Evolutionary conservation across 1,284 basidiomycete genomes (phyloP).

Genomic region (Cryptococcus jaspeensis): DNA sequence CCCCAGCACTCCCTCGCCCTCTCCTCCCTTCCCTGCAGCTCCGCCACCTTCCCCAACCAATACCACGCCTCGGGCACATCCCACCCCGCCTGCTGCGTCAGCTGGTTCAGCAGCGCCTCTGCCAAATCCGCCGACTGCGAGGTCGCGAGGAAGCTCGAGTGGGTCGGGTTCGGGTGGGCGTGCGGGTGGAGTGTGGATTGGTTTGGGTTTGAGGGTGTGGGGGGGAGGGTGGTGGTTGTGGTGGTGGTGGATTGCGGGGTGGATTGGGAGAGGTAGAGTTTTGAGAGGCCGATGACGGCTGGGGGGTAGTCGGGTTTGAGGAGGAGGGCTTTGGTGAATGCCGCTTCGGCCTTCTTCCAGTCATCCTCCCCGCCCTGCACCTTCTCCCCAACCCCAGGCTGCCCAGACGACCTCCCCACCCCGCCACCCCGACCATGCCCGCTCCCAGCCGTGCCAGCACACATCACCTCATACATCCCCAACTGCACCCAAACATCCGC

Average conservation of each 20-base stretch:
- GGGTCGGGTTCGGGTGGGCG: neutral
- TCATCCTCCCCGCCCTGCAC: neutral
- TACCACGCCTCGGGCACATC: constrained; percentile 91
- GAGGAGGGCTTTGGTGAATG: constrained; percentile 80
- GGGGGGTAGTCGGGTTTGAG: constrained; percentile 72
- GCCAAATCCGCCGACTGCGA: constrained; percentile 59
- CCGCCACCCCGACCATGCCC: neutral
- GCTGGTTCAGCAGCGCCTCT: constrained; percentile 59
- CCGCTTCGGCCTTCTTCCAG: constrained; percentile 44
- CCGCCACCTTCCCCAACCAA: constrained; percentile 74
- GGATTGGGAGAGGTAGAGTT: constrained; percentile 62
- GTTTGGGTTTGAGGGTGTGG: neutral
- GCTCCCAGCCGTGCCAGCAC: neutral
- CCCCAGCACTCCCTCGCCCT: constrained; percentile 72
- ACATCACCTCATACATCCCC: constrained; percentile 65
- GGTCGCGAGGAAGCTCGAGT: constrained; percentile 24
- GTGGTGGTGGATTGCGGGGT: neutral
- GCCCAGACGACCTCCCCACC: neutral
- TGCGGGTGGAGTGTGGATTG: no score
- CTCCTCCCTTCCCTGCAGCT: constrained; percentile 65
- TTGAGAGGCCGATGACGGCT: constrained; percentile 71
- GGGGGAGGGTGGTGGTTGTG: neutral
- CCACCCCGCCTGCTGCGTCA: constrained; percentile 64
- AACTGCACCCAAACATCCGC: constrained; percentile 93
- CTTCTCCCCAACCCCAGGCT: neutral